A percentile compares a stretch with the other conserved stretches of the same genome.
phyloP scores from a whole-genome alignment of 768 basidiomycete genomes.

The Harrya chromipes region DNA sequence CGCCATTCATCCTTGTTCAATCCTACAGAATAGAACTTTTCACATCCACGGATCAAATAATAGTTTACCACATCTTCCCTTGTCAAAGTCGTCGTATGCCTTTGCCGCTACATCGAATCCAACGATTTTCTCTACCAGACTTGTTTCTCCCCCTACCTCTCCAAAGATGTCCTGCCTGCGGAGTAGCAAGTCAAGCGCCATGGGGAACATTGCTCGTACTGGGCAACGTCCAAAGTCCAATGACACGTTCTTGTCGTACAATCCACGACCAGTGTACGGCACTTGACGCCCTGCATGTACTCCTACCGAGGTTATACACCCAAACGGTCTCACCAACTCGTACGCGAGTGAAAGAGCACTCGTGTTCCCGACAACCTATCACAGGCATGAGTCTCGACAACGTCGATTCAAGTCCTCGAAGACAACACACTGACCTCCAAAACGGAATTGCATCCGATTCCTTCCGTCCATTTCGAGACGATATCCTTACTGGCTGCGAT shows the following conservation, averaged over 20 bases:
- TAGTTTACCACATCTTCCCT: constrained; percentile 28
- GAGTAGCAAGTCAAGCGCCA: constrained; percentile 65
- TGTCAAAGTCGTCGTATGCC: constrained; percentile 65
- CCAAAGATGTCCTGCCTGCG: constrained; percentile 73
- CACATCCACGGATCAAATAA: too few relatives aligned
- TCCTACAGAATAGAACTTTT: too few relatives aligned
- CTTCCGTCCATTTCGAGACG: constrained; percentile 51
- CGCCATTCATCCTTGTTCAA: too few relatives aligned
- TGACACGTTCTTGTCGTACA: constrained; percentile 78
- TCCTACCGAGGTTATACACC: constrained; percentile 71
- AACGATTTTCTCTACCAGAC: constrained; percentile 68
- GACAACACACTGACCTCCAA: constrained; percentile 50
- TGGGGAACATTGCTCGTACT: constrained; percentile 71
- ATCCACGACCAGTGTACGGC: constrained; percentile 52
- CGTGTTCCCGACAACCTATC: constrained; percentile 66
- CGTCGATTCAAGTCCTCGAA: not conserved
- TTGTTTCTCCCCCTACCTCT: constrained; percentile 56
- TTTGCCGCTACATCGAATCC: constrained; percentile 53
- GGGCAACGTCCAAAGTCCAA: constrained; percentile 82
- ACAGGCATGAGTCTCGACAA: not conserved
- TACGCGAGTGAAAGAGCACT: constrained; percentile 63
- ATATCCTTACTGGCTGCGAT: constrained; percentile 51
- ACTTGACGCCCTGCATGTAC: constrained; percentile 56
- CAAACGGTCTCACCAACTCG: constrained; percentile 71
- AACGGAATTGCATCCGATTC: constrained; percentile 59